Evolutionary conservation across 495 filamentous ascomycete species (phyloP), one percentile per base, ranked within the genome.

Genomic region (Annulohypoxylon maeteangense): DNA sequence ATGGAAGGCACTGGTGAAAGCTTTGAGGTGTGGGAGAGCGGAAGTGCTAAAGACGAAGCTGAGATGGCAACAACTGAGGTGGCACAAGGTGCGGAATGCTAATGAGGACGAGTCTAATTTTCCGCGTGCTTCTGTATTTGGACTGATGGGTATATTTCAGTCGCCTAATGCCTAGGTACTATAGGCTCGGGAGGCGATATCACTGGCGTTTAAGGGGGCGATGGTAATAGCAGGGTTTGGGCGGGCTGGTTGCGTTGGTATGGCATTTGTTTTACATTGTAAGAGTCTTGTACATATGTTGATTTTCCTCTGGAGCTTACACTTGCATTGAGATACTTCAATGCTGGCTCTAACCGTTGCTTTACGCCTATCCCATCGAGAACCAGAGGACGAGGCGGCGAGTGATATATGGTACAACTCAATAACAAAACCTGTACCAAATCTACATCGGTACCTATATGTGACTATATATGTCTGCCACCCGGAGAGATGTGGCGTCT

Each of bases 21-120:
- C 65, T 88, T 87, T 74, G 86, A 90, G 77, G 82, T 91, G 25
- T 90, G 88, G 88, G 89, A 91, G 79, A 90, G 87, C 74, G 84
- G 80, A 38, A 89, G 85, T 70, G 83, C 86, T 18, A 86, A 86
- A 59, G 88, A 85, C 40, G 86, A 83, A 55, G 64, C 65, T 10
- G 78, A 78, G 31, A 67, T 65, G 7, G 67, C 73, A 1, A 34
- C 76, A 20, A 34, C 56, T 11, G 65, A 62, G 10, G 42, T 45
- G 25, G 11, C 68, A 1, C 45, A 50, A n/a, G 50, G 4, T 3
- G 50, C 50, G 50, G 67, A 63, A 20, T 72, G 65, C 47, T 71
- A 61, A 68, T 64, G 45, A 44, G 0, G 36, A 31, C 10, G 7
- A 20, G 45, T 25, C 7, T 7, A 38, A 20, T 59, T 31, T 53